Base-by-base conservation (phyloP, 2,329 filamentous ascomycete genomes). In the Alternaria consortialis region DNA sequence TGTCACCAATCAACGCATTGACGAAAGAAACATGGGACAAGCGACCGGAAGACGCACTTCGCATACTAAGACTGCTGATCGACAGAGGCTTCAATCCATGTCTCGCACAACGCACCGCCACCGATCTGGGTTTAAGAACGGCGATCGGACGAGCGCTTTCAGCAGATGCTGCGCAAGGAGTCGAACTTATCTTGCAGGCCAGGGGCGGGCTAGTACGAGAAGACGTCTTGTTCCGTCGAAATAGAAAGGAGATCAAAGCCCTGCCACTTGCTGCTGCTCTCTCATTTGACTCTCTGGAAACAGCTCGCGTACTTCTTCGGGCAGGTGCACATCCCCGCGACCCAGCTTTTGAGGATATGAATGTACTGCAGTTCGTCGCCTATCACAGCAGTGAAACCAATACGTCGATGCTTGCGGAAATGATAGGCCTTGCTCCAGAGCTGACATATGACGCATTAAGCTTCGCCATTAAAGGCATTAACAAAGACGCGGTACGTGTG, bases 1-100 rank as follows among this genome's bases (percentile, higher is more conserved):
- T 68, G 6, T 59, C 67, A 5, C 67, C 67, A 7, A 46, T 66
- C 17, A 69, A 61, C 29, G 65, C 67, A 1, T 39, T 69, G 11
- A 65, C 60, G 3, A 69, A 66, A 50, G 67, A 69, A n/a, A 69
- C 67, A 17, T 69, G 67, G 67, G 57, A 61, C 0, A 64, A 60
- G 12, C 56, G 65, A 53, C 67, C 65, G 13, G 59, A 66, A 46
- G 67, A 69, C n/a, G 67, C 67, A 29, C 53, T 69, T 8, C 67
- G 67, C 8, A 69, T 69, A 32, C 62, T 69, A 34, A 59, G 56
- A 23, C 42, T 66, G 2, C 56, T 69, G 2, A 53, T 63, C 2
- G 67, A 66, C 17, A 51, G 60, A 51, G 61, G 58, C 17, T 69
- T 69, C 27, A 46, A 65, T 34, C 32, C 62, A 7, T 43, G 61